Evolutionary conservation across 495 filamentous ascomycete genomes (phyloP).

Genomic region (Lentithecium fluviatile): DNA sequence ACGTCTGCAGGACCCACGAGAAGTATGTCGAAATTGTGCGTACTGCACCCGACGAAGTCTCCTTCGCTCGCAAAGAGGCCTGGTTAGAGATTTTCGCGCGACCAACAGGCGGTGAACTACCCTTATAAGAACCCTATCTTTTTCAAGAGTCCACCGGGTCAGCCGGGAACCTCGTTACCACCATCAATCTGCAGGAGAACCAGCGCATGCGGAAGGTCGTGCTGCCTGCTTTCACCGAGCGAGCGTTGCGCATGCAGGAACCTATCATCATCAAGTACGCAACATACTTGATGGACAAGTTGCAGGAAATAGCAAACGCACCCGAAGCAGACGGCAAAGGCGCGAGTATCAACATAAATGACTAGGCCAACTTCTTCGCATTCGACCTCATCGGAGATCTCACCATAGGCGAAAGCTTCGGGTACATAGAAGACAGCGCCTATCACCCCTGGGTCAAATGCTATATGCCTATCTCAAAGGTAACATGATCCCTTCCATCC

Average conservation of each 20-base stretch:
- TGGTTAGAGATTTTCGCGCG: background rate
- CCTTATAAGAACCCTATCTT: background rate
- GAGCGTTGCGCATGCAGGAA: background rate
- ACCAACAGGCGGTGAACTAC: background rate
- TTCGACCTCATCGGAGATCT: background rate
- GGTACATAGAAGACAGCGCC: background rate
- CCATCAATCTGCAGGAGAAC: background rate
- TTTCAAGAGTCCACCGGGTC: background rate
- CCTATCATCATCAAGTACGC: background rate
- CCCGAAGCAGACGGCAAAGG: background rate
- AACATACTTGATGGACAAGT: background rate
- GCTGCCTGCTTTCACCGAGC: background rate
- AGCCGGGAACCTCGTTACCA: background rate
- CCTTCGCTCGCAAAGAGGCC: background rate
- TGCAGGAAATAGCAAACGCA: background rate
- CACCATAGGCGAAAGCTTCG: background rate
- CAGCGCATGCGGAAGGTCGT: background rate
- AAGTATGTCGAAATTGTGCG: background rate
- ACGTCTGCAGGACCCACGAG: background rate
- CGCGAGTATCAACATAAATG: background rate
- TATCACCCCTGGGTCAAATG: background rate
- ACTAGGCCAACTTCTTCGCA: background rate
- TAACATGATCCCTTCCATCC: background rate
- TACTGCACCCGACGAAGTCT: background rate
- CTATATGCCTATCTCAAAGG: constrained; percentile 1